Base-by-base conservation (phyloP, 805 yeast species). In the Saturnispora bothae region DNA sequence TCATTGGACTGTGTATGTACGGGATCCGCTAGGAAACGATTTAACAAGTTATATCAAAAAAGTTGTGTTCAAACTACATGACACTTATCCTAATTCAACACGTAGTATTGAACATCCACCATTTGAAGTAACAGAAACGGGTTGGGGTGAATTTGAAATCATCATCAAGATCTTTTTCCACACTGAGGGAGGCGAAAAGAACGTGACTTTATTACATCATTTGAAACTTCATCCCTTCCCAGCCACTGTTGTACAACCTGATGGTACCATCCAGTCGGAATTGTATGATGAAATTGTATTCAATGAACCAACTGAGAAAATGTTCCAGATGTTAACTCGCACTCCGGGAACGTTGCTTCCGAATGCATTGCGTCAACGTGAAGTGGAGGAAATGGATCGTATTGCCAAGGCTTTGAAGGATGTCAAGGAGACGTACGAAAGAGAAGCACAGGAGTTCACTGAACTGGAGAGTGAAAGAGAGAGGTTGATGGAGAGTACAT, bases 81-180 rank as follows among this genome's bases (percentile, higher is more conserved):
- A 92, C 47, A 92, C 98, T 1, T 92, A 89, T 51, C 80, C 78
- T 16, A 83, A 78, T 49, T 74, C 96, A 2, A 75, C 85, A n/a
- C 65, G 99, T 39, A 71, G 92, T 1, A 68, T 89, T 13, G 97
- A 92, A 45, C 56, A 66, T 22, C 96, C 97, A 2, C 98, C 98
- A 0, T 92, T 81, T 51, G 94, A 86, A 56, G 85, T 92, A 21
- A 82, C 95, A 2, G 99, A 92, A 53, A 83, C 97, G 0, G 99
- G 99, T 0, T 92, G 99, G 99, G 99, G 99, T 48, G 99, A 92
- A 58, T 92, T 92, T 59, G 99, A 92, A 53, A 81, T 92, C 44
- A 74, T 83, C 27, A 78, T 92, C 39, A 83, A 88, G 54, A 73
- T 92, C 14, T 88, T 78, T 56, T 92, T 92, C 57, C 78, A 77